phyloP scores from a whole-genome alignment of 345 rosid genomes.

The Populus davidiana region DNA sequence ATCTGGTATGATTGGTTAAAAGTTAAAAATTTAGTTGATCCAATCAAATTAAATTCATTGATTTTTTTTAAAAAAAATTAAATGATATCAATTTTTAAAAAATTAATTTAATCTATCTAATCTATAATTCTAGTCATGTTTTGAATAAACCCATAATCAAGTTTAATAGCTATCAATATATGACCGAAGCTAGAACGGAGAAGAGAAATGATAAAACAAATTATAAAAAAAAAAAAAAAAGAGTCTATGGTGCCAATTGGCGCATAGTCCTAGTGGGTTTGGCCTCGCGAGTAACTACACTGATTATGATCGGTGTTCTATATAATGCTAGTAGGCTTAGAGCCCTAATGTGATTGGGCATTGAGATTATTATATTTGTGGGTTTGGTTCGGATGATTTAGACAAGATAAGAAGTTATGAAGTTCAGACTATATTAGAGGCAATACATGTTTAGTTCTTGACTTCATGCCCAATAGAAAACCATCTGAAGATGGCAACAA shows the following conservation, averaged over 20 bases:
- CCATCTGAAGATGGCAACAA: not conserved
- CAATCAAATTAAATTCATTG: fast-evolving
- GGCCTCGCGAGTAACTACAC: not conserved
- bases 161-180: too few relatives aligned
- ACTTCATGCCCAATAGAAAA: not conserved
- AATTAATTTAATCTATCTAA: too few relatives aligned
- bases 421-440: not conserved
- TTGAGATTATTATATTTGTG: not conserved
- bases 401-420: not conserved
- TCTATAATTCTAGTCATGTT: too few relatives aligned
- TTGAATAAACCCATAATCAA: too few relatives aligned
- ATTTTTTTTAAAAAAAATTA: too few relatives aligned
- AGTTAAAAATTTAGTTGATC: fast-evolving
- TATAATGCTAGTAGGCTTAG: not conserved
- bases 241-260: not conserved
- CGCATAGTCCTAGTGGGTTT: not conserved
- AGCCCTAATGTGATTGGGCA: not conserved
- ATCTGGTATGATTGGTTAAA: too few relatives aligned
- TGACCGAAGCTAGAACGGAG: too few relatives aligned
- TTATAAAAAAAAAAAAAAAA: too few relatives aligned
- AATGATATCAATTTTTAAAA: too few relatives aligned
- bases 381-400: not conserved
- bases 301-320: not conserved
- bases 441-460: not conserved
- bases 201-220: too few relatives aligned